Conservation (phyloP, 805 yeast species). For the Monosporozyma servazzii region DNA sequence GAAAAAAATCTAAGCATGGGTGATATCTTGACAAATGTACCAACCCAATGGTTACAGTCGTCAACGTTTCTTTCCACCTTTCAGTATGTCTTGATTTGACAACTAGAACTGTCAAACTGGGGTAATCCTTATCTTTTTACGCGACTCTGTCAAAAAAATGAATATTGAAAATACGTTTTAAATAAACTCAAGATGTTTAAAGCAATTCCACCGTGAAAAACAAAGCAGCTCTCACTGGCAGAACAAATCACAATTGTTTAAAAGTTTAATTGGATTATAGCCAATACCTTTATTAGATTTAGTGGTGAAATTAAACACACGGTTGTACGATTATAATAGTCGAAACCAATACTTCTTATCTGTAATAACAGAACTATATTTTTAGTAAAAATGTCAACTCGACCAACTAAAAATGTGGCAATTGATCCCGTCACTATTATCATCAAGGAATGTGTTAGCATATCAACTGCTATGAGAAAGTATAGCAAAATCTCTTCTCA, state of each 20-base stretch:
- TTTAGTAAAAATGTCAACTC: background rate
- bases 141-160: background rate
- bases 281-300: background rate
- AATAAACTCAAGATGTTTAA: background rate
- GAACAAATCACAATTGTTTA: background rate
- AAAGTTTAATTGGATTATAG: background rate
- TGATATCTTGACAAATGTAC: too few species aligned
- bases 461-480: constrained; percentile 85
- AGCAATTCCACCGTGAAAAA: background rate
- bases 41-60: too few species aligned
- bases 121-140: background rate
- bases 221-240: background rate
- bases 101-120: background rate
- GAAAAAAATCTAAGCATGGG: too few species aligned
- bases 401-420: constrained; percentile 23
- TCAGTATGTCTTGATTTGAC: too few species aligned
- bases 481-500: constrained; percentile 56
- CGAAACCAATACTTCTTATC: background rate
- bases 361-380: background rate
- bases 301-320: background rate
- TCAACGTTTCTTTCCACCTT: too few species aligned
- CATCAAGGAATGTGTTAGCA: constrained; percentile 77
- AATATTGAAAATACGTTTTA: background rate
- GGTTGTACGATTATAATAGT: background rate
- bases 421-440: constrained; percentile 75